phyloP scores from a whole-genome alignment of 148 eudicot species.

The Cornus controversa region DNA sequence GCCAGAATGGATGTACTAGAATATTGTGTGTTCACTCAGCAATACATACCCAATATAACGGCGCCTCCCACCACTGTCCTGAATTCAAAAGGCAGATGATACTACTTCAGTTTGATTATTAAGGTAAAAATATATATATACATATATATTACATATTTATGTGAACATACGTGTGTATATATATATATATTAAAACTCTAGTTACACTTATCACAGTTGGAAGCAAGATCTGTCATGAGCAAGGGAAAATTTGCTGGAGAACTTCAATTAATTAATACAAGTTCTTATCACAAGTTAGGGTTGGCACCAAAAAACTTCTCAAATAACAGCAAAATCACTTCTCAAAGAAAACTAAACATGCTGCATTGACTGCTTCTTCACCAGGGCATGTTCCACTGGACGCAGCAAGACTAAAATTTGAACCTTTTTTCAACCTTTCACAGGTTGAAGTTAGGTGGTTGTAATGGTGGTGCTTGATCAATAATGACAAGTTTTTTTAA shows the following conservation, averaged over 20 bases:
- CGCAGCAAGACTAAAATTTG: no score
- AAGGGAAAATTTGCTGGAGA: no score
- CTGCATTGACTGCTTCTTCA: background rate
- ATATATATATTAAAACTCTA: no score
- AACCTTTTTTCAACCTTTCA: no score
- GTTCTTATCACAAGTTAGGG: slow-evolving; percentile 2
- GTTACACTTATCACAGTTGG: no score
- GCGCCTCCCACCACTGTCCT: slow-evolving; percentile 44
- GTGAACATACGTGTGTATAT: background rate
- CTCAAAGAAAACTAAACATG: background rate
- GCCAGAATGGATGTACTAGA: background rate
- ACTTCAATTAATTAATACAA: background rate
- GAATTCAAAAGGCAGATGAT: slow-evolving; percentile 17
- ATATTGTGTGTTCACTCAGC: background rate
- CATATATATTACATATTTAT: no score
- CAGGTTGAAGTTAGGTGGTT: no score
- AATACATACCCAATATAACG: slow-evolving; percentile 56
- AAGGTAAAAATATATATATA: background rate
- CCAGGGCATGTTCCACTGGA: background rate
- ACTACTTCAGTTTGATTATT: background rate
- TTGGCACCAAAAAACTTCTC: background rate
- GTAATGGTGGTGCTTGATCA: no score
- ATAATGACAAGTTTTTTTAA: no score
- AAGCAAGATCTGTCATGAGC: no score
- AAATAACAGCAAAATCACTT: background rate